Evolutionary conservation across 2,329 filamentous ascomycete species (phyloP).

Genomic region (Penicillium sp.): DNA sequence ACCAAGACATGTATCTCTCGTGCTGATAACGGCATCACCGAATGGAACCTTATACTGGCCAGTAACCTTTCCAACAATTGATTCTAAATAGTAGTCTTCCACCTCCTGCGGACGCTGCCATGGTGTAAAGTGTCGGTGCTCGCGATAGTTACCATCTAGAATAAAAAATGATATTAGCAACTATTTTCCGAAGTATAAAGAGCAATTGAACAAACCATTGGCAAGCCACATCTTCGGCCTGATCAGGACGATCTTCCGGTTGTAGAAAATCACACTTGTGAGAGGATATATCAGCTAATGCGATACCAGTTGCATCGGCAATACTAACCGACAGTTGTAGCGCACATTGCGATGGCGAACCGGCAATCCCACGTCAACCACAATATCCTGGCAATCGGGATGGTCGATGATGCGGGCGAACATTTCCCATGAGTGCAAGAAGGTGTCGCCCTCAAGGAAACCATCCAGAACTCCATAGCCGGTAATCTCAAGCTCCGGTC

Average conservation of each 20-base stretch:
- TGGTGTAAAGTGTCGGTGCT: slow-evolving; percentile 63
- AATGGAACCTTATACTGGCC: slow-evolving; percentile 61
- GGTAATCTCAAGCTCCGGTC: slow-evolving; percentile 57
- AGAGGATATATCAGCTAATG: neutral
- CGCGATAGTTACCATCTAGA: slow-evolving; percentile 62
- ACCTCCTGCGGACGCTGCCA: slow-evolving; percentile 58
- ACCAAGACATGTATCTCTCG: slow-evolving; percentile 63
- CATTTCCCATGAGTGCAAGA: slow-evolving; percentile 63
- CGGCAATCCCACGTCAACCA: slow-evolving; percentile 45
- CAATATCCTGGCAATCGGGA: slow-evolving; percentile 36
- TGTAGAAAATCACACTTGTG: slow-evolving; percentile 55
- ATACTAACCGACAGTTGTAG: slow-evolving; percentile 59
- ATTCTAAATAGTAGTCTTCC: slow-evolving; percentile 66
- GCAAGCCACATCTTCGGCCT: slow-evolving; percentile 71
- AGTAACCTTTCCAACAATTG: slow-evolving; percentile 57
- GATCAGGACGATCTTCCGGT: slow-evolving; percentile 69
- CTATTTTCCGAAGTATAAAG: neutral
- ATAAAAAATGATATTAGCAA: neutral
- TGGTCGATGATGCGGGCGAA: slow-evolving; percentile 62
- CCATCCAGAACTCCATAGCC: slow-evolving; percentile 61
- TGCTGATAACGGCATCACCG: slow-evolving; percentile 66
- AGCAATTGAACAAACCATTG: slow-evolving; percentile 45
- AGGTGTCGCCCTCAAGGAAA: slow-evolving; percentile 60
- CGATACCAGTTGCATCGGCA: neutral
- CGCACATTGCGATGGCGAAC: slow-evolving; percentile 62